Evolutionary conservation across 2,329 filamentous ascomycete species (phyloP).

Genomic region (Aspergillus transmontanensis): DNA sequence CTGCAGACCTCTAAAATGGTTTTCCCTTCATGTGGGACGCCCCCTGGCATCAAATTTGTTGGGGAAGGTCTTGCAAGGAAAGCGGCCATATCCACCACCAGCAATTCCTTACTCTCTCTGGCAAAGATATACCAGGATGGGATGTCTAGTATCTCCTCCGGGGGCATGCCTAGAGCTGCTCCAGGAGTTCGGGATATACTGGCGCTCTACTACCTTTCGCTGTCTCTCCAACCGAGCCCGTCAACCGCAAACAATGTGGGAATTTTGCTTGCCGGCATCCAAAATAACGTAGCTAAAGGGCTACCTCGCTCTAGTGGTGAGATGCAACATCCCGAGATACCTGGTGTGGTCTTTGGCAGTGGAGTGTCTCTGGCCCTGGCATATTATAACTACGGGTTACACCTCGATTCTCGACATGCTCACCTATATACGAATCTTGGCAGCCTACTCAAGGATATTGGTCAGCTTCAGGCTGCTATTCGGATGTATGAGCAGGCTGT

Average conservation of each 20-base stretch:
- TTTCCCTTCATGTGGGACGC: constrained; percentile 72
- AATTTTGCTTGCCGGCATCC: constrained; percentile 92
- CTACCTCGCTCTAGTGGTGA: constrained; percentile 37
- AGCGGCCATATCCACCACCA: constrained; percentile 87
- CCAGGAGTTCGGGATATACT: constrained; percentile 89
- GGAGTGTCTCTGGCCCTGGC: constrained; percentile 84
- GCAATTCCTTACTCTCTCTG: constrained; percentile 89
- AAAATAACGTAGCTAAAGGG: constrained; percentile 61
- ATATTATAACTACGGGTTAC: constrained; percentile 93
- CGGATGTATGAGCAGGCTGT: constrained; percentile 97
- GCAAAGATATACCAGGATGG: constrained; percentile 98
- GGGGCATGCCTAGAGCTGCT: constrained; percentile 60
- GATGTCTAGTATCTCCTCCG: constrained; percentile 72
- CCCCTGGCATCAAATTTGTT: constrained; percentile 78
- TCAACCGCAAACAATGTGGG: constrained; percentile 98
- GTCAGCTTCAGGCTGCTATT: constrained; percentile 87
- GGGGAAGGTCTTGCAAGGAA: constrained; percentile 71
- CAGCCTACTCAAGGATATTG: constrained; percentile 93
- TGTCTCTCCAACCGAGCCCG: constrained; percentile 92
- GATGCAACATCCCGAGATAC: constrained; percentile 57
- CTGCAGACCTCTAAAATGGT: constrained; percentile 80
- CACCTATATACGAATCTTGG: constrained; percentile 97
- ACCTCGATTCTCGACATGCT: constrained; percentile 83
- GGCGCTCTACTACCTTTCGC: constrained; percentile 89
- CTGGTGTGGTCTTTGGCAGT: constrained; percentile 81